A percentile compares a stretch with the other conserved stretches of the same genome.
Evolutionary conservation across 305 asterid species (phyloP).

Genomic region (Nicotiana rustica): DNA sequence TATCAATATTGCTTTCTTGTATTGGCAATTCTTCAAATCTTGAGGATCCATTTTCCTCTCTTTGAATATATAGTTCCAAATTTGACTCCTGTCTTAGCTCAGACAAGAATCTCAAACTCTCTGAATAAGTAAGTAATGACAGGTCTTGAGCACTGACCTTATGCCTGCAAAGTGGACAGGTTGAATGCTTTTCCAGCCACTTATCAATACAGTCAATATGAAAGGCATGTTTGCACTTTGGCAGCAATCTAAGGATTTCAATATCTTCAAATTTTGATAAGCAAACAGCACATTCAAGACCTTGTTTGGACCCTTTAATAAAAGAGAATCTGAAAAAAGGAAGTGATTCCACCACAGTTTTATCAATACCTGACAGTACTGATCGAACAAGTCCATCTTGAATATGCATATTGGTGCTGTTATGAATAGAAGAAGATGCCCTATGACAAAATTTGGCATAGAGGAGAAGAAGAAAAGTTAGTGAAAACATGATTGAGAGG

Average conservation of each 20-base stretch:
- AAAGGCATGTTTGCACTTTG: slow-evolving; percentile 69
- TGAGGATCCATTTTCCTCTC: slow-evolving; percentile 57
- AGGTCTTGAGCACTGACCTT: slow-evolving; percentile 47
- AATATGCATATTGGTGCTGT: slow-evolving; percentile 21
- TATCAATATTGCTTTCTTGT: slow-evolving; percentile 2
- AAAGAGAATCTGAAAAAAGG: slow-evolving; percentile 70
- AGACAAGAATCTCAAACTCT: slow-evolving; percentile 45
- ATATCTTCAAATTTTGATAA: slow-evolving; percentile 61
- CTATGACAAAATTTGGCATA: slow-evolving; percentile 59
- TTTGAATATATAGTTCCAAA: slow-evolving; percentile 59
- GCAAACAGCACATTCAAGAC: slow-evolving; percentile 69
- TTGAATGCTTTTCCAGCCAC: slow-evolving; percentile 72
- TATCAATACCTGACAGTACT: slow-evolving; percentile 51
- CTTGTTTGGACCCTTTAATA: slow-evolving; percentile 62
- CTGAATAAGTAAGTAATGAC: slow-evolving; percentile 37
- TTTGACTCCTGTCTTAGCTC: slow-evolving; percentile 49
- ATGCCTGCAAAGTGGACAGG: slow-evolving; percentile 69
- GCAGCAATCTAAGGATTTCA: slow-evolving; percentile 65
- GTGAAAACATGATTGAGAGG: slow-evolving; percentile 48
- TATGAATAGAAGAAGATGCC: neutral
- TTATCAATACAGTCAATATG: slow-evolving; percentile 64
- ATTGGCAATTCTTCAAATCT: slow-evolving; percentile 63
- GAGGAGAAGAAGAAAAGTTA: slow-evolving; percentile 53
- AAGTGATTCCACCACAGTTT: slow-evolving; percentile 55
- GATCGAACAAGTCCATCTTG: slow-evolving; percentile 41